Percentiles rank a stretch among this genome's conserved stretches.
These are phyloP conservation scores for Coriolopsis trogii DNA, from an alignment of 1,284 basidiomycete genomes.

Conservation along the genomic window DNA sequence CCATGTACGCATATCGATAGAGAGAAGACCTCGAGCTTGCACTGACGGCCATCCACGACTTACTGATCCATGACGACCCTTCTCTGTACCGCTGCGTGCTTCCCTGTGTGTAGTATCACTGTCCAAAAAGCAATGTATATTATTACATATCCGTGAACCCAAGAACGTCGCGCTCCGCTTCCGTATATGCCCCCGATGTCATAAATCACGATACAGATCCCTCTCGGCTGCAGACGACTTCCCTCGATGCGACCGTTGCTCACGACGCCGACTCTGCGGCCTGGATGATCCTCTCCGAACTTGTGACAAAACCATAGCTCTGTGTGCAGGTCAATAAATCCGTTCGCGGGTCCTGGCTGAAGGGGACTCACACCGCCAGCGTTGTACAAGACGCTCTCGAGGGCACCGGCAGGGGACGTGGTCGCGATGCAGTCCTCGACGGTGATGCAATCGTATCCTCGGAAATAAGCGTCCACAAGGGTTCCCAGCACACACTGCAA, in stretches of 20 bases:
- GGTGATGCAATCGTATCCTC: constrained; percentile 64
- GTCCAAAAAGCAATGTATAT: constrained; percentile 18
- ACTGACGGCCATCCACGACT: not conserved
- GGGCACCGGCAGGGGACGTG: constrained; percentile 60
- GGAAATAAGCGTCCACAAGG: constrained; percentile 62
- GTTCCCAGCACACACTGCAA: constrained; percentile 67
- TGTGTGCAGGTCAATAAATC: constrained; percentile 26
- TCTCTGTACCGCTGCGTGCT: not conserved
- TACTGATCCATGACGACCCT: not conserved
- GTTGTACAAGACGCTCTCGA: constrained; percentile 63
- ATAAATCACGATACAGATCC: not conserved
- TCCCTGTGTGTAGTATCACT: constrained; percentile 1
- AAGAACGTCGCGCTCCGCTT: not conserved
- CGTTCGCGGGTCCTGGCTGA: not conserved
- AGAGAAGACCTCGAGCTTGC: too few species aligned
- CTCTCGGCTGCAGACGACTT: not conserved
- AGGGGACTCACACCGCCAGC: constrained; percentile 48
- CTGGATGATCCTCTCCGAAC: constrained; percentile 36
- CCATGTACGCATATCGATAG: constrained; percentile 7
- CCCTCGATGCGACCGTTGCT: not conserved
- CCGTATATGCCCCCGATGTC: not conserved
- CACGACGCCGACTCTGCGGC: constrained; percentile 5
- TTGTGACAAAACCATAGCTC: constrained; percentile 65
- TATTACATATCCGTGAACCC: constrained; percentile 12
- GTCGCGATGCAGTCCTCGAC: constrained; percentile 63